Conservation (phyloP, 2,329 filamentous ascomycete species). For the Amesomyces nigricolor region DNA sequence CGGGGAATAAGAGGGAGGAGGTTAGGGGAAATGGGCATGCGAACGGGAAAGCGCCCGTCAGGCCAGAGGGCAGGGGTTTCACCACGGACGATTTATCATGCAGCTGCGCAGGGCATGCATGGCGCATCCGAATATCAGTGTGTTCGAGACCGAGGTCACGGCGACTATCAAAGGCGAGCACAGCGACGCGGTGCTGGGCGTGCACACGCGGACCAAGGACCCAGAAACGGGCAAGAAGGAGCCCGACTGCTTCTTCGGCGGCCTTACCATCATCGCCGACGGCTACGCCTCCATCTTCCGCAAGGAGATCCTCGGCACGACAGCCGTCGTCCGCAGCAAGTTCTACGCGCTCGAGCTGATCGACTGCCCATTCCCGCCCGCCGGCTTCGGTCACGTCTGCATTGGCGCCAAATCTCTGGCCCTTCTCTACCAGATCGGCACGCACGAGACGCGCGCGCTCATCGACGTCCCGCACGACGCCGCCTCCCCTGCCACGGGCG, state of each 20-base stretch:
- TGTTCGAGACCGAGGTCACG: slow-evolving; percentile 84
- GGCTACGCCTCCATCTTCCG: slow-evolving; percentile 91
- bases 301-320: slow-evolving; percentile 63
- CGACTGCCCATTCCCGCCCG: slow-evolving; percentile 71
- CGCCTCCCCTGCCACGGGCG: slow-evolving; percentile 68
- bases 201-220: slow-evolving; percentile 64
- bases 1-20: slow-evolving; percentile 5
- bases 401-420: slow-evolving; percentile 72
- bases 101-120: slow-evolving; percentile 71
- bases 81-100: slow-evolving; percentile 90
- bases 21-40: slow-evolving; percentile 19
- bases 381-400: slow-evolving; percentile 79
- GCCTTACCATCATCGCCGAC: slow-evolving; percentile 83
- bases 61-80: slow-evolving; percentile 75
- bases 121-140: slow-evolving; percentile 73
- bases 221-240: slow-evolving; percentile 50
- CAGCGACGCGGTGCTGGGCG: slow-evolving; percentile 71
- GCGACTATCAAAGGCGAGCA: slow-evolving; percentile 66
- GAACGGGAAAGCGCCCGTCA: slow-evolving; percentile 28
- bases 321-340: slow-evolving; percentile 70
- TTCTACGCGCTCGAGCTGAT: slow-evolving; percentile 94
- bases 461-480: slow-evolving; percentile 79
- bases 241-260: slow-evolving; percentile 76
- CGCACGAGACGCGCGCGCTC: slow-evolving; percentile 84
- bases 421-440: slow-evolving; percentile 94